Evolutionary conservation across 2,329 filamentous ascomycete species (phyloP).

Genomic region (Fusarium papillatum): DNA sequence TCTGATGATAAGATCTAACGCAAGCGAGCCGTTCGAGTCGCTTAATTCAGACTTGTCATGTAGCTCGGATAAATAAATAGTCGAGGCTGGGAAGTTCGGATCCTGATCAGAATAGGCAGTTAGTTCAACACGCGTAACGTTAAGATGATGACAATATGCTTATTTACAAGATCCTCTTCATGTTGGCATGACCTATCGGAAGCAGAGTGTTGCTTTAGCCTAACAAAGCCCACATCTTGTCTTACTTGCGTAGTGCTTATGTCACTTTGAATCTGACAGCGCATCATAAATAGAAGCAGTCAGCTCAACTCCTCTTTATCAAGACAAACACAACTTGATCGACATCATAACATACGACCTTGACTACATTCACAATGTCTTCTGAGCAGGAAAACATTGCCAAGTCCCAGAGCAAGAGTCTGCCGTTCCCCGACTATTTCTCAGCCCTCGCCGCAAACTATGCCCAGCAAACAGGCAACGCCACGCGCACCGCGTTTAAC

Average conservation of each 20-base stretch:
- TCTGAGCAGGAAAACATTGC: not conserved
- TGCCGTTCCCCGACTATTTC: constrained; percentile 41
- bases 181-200: not conserved
- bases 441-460: constrained; percentile 44
- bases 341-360: not conserved
- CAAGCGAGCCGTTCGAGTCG: not conserved
- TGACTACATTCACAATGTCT: not conserved
- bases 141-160: not conserved
- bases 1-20: not conserved
- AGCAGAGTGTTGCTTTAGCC: not conserved
- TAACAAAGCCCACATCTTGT: not conserved
- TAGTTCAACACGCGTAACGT: not conserved
- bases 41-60: not conserved
- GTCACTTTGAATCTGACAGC: not conserved
- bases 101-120: not conserved
- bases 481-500: constrained; percentile 42
- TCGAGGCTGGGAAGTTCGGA: not conserved
- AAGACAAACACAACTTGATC: not conserved
- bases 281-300: not conserved
- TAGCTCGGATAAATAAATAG: not conserved
- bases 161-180: not conserved
- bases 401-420: constrained; percentile 20
- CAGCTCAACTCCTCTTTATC: not conserved
- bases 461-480: constrained; percentile 45
- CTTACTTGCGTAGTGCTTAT: not conserved